Base-by-base conservation (phyloP, 495 filamentous ascomycete genomes). In the Podospora pseudoanserina region DNA sequence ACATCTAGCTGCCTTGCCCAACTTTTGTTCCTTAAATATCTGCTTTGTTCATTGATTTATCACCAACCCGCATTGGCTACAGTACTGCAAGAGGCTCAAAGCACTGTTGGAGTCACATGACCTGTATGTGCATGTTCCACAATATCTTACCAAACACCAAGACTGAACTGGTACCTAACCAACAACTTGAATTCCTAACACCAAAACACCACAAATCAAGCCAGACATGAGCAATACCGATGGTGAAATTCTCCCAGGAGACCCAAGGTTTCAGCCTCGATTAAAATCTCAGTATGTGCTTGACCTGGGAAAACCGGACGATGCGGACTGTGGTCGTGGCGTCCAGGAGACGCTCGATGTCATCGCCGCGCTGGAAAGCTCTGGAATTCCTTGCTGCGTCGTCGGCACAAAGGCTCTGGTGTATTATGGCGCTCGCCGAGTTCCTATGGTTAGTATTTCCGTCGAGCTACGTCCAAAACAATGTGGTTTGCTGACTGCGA, bases 381-480 rank as follows among this genome's bases (percentile, higher is more conserved):
- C 44, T 15, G 64, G 32, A 11, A 67, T 65, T 11, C 54, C 9
- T 5, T n/a, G 55, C 67, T 68, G 61, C 30, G 55, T 68, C n/a
- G 34, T 32, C 4, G 67, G 55, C 32, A 55, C 56, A 6, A 64
- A 30, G 44, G 61, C 55, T 1, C 19, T 68, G 30, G 58, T 63
- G 28, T 69, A 65, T 58, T 65, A 65, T 26, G 59, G 67, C 27
- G 64, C 19, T 26, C 30, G 15, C 27, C 56, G 58, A n/a, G 44
- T 66, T 9, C 44, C 64, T 4, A 27, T 60, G 20, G 63, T 65
- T n/a, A 39, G 16, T 53, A 49, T 4, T 32, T 23, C 5, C 23
- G 55, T 57, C 18, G 55, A n/a, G 16, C 2, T n/a, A 5, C 4
- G 55, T 2, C 32, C 2, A 5, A 39, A 57, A 16, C 0, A 57